Evolutionary conservation across 495 filamentous ascomycete genomes (phyloP).

Genomic region (Annulohypoxylon stygium): DNA sequence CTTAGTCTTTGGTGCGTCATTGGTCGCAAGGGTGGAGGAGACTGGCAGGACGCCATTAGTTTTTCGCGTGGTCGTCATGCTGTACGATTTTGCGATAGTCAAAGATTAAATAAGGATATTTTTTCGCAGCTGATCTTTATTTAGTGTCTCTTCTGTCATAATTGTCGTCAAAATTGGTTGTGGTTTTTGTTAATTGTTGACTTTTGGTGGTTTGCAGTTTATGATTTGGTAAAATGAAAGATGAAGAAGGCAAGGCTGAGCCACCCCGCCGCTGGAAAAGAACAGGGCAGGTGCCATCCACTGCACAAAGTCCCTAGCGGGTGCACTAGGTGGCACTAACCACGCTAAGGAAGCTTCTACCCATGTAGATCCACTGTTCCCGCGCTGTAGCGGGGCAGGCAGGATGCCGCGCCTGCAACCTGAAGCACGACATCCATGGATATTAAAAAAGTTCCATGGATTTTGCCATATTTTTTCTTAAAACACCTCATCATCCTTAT

Average conservation of each 20-base stretch:
- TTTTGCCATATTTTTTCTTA: not conserved
- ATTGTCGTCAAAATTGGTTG: not conserved
- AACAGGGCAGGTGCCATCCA: constrained; percentile 11
- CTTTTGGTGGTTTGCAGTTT: not conserved
- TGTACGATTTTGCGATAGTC: not conserved
- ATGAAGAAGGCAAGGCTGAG: constrained; percentile 22
- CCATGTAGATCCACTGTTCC: not conserved
- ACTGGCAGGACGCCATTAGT: constrained; percentile 67
- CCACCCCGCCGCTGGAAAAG: constrained; percentile 16
- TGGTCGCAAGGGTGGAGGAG: constrained; percentile 62
- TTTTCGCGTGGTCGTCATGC: constrained; percentile 32
- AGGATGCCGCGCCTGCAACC: not conserved
- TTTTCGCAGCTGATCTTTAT: not conserved
- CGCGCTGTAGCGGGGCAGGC: not conserved
- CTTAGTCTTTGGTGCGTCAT: constrained; percentile 66
- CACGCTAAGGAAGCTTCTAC: not conserved
- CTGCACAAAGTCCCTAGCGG: not conserved
- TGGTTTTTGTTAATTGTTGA: not conserved
- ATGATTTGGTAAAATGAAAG: not conserved
- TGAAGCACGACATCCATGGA: not conserved
- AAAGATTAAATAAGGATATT: not conserved
- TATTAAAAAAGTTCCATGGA: not conserved
- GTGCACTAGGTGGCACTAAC: not conserved
- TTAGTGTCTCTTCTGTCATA: not conserved
- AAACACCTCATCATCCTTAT: not conserved